A percentile compares a stretch with the other conserved stretches of the same genome.
Evolutionary conservation across 2,329 filamentous ascomycete species (phyloP).

Genomic region (Trichoderma harzianum): DNA sequence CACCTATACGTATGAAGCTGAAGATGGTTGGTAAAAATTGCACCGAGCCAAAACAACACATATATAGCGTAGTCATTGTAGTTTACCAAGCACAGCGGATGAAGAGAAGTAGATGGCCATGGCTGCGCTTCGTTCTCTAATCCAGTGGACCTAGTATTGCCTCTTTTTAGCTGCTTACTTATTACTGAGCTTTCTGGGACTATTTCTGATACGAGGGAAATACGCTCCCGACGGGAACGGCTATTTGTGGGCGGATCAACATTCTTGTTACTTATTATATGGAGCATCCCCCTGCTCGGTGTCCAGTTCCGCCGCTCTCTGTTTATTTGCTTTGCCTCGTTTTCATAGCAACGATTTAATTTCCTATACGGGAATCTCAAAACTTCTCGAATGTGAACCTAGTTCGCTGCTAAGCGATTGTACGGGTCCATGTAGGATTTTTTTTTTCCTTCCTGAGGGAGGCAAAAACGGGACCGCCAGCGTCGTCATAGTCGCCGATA

Average conservation of each 20-base stretch:
- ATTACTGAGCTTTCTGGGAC: background rate
- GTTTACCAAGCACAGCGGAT: background rate
- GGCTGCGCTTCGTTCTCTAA: background rate
- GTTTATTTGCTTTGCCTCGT: background rate
- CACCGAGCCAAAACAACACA: background rate
- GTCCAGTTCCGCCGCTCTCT: background rate
- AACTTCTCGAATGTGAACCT: background rate
- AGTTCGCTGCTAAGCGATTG: background rate
- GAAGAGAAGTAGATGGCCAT: background rate
- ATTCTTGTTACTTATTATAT: background rate
- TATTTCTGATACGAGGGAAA: background rate
- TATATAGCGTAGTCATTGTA: background rate
- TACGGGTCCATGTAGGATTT: background rate
- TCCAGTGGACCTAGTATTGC: background rate
- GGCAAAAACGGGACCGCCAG: background rate
- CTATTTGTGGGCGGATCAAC: slow-evolving; percentile 13
- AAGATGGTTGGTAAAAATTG: background rate
- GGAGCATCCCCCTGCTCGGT: background rate
- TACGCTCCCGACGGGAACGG: background rate
- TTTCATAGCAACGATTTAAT: background rate
- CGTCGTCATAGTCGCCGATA: background rate
- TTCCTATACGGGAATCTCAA: background rate
- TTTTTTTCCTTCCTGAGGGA: background rate
- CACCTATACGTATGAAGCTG: background rate
- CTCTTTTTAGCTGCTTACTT: slow-evolving; percentile 3